Base-by-base conservation (phyloP, 768 basidiomycete genomes). In the Melanogaster broomeanus region DNA sequence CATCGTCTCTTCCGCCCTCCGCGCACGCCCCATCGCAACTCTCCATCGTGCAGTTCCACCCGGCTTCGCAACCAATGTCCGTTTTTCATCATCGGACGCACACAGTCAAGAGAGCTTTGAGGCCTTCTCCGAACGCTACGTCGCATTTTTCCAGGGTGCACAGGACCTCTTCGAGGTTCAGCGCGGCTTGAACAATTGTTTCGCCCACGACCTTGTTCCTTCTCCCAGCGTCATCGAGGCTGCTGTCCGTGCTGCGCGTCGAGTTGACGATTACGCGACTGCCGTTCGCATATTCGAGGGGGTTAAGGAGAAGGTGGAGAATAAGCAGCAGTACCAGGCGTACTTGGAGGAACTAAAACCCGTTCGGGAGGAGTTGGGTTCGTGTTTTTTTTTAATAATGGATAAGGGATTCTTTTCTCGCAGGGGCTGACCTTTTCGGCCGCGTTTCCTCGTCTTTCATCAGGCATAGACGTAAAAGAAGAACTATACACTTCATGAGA, bases 151-250 rank as follows among this genome's bases (percentile, higher is more conserved):
- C 82, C 74, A 90, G 66, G 80, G 83, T 49, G 93, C 93, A 43
- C 85, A 93, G 66, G 97, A 99, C 75, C 82, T 98, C 51, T 99
- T 99, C 68, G 97, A 99, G 78, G 89, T 99, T 58, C 96, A 99
- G 75, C 91, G 97, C 45, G 97, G 97, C 35, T 78, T 99, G 64
- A 98, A 99, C 81, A 99, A 99, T 81, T 98, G 95, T 77, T 99
- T 99, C 70, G 92, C 97, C 3, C 96, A 98, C 72, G 97, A 99
- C 72, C 83, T 97, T 57, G 94, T 97, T 15, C 93, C 93, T 5
- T 82, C 90, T 2, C 82, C 91, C 24, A 69, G 77, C 48, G 91
- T 96, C 61, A 74, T 95, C 48, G 92, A 94, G 74, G 89, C 91
- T 56, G 93, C 93, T 24, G 75, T 95, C 56, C 83, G 85, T 48